Base-by-base conservation (phyloP, 163 green algal species). In the Trebouxiophyceae sp. region DNA sequence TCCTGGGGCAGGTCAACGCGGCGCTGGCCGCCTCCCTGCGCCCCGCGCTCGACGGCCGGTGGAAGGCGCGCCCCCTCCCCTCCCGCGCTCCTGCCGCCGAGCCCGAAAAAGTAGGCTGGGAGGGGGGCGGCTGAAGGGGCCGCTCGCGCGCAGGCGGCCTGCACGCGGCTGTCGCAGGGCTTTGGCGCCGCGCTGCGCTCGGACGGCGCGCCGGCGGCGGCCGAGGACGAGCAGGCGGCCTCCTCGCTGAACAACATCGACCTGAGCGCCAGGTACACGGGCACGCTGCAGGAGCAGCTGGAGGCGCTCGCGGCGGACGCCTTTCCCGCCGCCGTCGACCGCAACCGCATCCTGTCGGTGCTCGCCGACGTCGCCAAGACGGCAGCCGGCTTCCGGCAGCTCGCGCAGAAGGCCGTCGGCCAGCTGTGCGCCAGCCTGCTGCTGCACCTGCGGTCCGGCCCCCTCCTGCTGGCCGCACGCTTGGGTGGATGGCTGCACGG, bases 161-260 rank as follows among this genome's bases (percentile, higher is more conserved):
- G 39, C 19, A 60, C 46, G 29, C 61, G 65, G 31, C 68, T 89
- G 12, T 16, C 19, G 12, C 39, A 50, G 39, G 39, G 39, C 39
- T 16, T 50, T 16, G 19, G 39, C 39, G 39, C 39, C 19, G 12
- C 39, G 39, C 39, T 50, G 19, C 19, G 12, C 12, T 50, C 39
- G 39, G 39, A 50, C 12, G 39, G 39, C 19, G 39, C 39, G 12
- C 19, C 19, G 12, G 12, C 45, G 4, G 81, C 84, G 24, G 54
- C 77, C 31, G 71, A 67, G 12, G 68, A 46, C 31, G 57, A 70
- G 33, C 57, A 70, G 39, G 67, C 16, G 33, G 78, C 81, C 1
- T 68, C 82, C 3, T 74, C 77, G 4, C 75, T 98, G 54, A 98
- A 98, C 83, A 94, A 97, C 59, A 75, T 75, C 3, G 90, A 97